Evolutionary conservation across 2,329 filamentous ascomycete genomes (phyloP).

Genomic region (Epichloe sibirici): DNA sequence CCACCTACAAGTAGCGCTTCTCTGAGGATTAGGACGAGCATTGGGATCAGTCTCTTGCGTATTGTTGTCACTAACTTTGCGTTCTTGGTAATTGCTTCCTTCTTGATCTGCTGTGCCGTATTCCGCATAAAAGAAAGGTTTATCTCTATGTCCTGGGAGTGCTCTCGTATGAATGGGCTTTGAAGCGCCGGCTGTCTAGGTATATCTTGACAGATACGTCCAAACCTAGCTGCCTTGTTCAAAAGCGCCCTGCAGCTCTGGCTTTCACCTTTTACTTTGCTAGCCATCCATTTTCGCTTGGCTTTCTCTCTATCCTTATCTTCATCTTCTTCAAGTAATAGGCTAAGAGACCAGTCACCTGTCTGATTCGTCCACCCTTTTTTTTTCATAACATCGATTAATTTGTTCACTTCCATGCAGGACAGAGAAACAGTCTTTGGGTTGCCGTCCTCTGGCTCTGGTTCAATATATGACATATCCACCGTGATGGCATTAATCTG

Average conservation of each 20-base stretch:
- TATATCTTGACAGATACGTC: not conserved
- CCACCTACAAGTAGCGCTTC: constrained; percentile 11
- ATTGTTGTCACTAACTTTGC: constrained; percentile 6
- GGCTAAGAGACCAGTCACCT: constrained; percentile 1
- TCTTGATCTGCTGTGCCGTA: not conserved
- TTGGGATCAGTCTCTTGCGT: constrained; percentile 13
- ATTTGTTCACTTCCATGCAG: not conserved
- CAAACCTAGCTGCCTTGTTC: not conserved
- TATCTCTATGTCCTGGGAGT: not conserved
- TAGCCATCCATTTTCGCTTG: not conserved
- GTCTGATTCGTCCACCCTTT: not conserved
- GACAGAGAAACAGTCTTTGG: not conserved
- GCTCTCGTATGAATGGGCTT: not conserved
- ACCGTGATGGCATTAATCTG: not conserved
- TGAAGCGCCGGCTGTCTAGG: not conserved
- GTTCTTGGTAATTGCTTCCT: not conserved
- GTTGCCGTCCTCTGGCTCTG: not conserved
- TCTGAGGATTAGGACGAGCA: constrained; percentile 13
- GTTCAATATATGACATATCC: constrained; percentile 4
- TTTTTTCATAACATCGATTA: constrained; percentile 1
- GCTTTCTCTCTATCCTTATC: not conserved
- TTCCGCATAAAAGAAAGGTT: not conserved
- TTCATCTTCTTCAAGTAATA: not conserved
- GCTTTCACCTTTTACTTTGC: not conserved
- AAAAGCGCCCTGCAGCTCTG: not conserved